Evolutionary conservation across 2,329 filamentous ascomycete genomes (phyloP).

Genomic region (Cyphellophora europaea): DNA sequence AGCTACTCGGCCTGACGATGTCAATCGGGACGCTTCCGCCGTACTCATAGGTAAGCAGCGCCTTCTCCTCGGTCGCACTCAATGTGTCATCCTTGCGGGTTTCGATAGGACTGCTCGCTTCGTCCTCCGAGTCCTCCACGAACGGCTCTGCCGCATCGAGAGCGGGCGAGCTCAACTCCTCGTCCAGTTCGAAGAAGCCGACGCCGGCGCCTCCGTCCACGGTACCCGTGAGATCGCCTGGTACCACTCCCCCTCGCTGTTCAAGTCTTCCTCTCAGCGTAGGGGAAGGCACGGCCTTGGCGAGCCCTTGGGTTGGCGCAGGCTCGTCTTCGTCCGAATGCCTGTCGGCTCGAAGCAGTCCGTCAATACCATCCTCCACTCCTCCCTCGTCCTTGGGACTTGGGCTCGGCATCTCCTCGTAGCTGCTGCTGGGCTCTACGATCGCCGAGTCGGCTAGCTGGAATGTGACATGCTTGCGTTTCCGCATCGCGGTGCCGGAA

Average conservation of each 20-base stretch:
- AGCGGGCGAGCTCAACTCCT: constrained; percentile 15
- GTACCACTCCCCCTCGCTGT: not conserved
- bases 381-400: constrained; percentile 3
- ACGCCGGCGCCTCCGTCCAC: constrained; percentile 13
- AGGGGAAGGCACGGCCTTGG: not conserved
- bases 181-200: constrained; percentile 19
- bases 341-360: not conserved
- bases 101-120: not conserved
- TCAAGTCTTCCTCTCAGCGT: not conserved
- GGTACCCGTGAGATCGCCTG: constrained; percentile 4
- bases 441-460: constrained; percentile 18
- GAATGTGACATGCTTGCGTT: constrained; percentile 19
- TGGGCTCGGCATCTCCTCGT: constrained; percentile 16
- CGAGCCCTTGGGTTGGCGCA: not conserved
- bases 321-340: not conserved
- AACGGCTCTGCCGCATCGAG: constrained; percentile 8
- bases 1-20: constrained; percentile 13
- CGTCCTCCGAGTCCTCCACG: constrained; percentile 3
- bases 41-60: not conserved
- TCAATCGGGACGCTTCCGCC: constrained; percentile 17
- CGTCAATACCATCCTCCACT: not conserved
- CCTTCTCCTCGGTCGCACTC: not conserved
- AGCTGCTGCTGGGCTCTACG: constrained; percentile 18
- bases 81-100: not conserved
- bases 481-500: constrained; percentile 9